Evolutionary conservation across 2,329 filamentous ascomycete genomes (phyloP).

Genomic region (Huntiella moniliformis): DNA sequence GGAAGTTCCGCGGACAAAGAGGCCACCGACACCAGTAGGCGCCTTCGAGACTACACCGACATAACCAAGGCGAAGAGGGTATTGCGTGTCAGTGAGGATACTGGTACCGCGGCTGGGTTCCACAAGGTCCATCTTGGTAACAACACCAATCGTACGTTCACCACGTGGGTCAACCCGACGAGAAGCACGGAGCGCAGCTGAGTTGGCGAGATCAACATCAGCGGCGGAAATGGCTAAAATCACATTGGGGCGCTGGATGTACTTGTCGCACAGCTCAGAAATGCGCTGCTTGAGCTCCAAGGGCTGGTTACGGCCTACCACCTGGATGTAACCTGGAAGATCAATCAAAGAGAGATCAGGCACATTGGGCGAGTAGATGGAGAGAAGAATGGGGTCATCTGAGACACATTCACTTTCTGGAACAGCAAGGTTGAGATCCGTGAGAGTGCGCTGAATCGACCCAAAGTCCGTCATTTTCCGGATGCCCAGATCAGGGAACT

Average conservation of each 20-base stretch:
- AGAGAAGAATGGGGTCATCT: slow-evolving; percentile 89
- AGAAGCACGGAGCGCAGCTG: slow-evolving; percentile 75
- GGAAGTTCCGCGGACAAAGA: slow-evolving; percentile 67
- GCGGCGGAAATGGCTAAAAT: slow-evolving; percentile 95
- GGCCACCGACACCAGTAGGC: slow-evolving; percentile 40
- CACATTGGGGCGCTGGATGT: slow-evolving; percentile 89
- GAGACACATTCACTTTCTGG: slow-evolving; percentile 82
- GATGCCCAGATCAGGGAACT: slow-evolving; percentile 82
- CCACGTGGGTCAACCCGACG: slow-evolving; percentile 83
- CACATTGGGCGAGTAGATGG: slow-evolving; percentile 87
- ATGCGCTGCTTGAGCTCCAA: slow-evolving; percentile 89
- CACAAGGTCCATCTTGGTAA: slow-evolving; percentile 97
- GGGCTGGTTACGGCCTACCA: slow-evolving; percentile 79
- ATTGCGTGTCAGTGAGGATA: slow-evolving; percentile 76
- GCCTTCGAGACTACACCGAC: slow-evolving; percentile 84
- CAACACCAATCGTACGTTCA: slow-evolving; percentile 92
- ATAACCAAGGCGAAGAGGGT: slow-evolving; percentile 85
- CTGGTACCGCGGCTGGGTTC: slow-evolving; percentile 59
- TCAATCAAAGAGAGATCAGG: slow-evolving; percentile 93
- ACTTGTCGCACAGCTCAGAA: slow-evolving; percentile 89
- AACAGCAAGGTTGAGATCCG: slow-evolving; percentile 85
- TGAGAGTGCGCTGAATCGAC: slow-evolving; percentile 81
- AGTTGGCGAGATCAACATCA: slow-evolving; percentile 93
- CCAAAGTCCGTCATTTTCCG: slow-evolving; percentile 83
- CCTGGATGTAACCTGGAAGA: slow-evolving; percentile 92